Conservation (phyloP, 116 monocot genomes). For the Cymodocea nodosa region DNA sequence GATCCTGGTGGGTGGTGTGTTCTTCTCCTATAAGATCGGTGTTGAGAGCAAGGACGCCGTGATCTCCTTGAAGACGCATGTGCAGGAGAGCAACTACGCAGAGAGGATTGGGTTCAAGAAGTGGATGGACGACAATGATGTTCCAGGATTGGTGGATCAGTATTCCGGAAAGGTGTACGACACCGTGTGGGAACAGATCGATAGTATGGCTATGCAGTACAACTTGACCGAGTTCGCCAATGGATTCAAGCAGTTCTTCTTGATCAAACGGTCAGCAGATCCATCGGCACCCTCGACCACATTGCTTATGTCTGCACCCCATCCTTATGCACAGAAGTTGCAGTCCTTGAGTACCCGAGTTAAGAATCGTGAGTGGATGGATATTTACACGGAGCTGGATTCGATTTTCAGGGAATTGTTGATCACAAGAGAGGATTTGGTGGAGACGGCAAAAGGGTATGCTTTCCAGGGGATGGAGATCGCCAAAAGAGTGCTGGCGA, state of each 20-base stretch:
- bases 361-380: conserved; percentile 44
- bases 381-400: conserved; percentile 37
- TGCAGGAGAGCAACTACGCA: conserved; percentile 49
- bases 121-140: conserved; percentile 51
- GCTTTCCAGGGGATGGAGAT: conserved; percentile 47
- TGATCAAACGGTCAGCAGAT: conserved; percentile 9
- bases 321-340: conserved; percentile 33
- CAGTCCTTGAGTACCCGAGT: conserved; percentile 18
- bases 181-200: conserved; percentile 45
- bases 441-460: conserved; percentile 39
- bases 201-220: conserved; percentile 34
- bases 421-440: conserved; percentile 41
- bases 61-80: conserved; percentile 36
- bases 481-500: conserved; percentile 27
- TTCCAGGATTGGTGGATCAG: conserved; percentile 42
- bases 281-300: conserved; percentile 12
- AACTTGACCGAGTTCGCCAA: conserved; percentile 43
- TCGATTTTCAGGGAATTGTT: conserved; percentile 39
- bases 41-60: conserved; percentile 61
- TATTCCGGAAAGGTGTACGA: conserved; percentile 47
- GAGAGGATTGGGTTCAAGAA: conserved; percentile 50
- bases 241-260: conserved; percentile 38
- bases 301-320: conserved; percentile 13
- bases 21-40: conserved; percentile 72
- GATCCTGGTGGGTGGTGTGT: conserved; percentile 31